A percentile compares a stretch with the other conserved stretches of the same genome.
Evolutionary conservation across 495 filamentous ascomycete species (phyloP).

Genomic region (Penicillium herquei): DNA sequence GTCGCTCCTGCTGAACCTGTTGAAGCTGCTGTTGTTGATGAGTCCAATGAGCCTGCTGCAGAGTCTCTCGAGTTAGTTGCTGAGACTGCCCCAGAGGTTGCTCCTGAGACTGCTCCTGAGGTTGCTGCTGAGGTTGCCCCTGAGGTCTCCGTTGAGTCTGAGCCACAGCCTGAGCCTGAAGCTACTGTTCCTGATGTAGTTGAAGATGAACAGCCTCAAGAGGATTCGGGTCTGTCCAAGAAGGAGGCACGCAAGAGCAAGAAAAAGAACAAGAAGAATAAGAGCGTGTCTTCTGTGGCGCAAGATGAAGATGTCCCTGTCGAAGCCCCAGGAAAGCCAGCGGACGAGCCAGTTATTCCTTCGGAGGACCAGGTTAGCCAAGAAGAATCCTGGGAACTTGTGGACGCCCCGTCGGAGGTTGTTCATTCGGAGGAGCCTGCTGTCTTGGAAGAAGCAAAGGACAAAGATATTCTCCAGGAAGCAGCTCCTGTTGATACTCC

Average conservation of each 20-base stretch:
- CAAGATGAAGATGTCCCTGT: not conserved
- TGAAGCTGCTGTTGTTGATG: not conserved
- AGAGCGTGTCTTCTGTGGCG: constrained; percentile 13
- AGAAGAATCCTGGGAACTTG: not conserved
- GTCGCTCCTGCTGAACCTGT: not conserved
- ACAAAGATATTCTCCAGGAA: constrained; percentile 8
- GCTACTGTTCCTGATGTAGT: not conserved
- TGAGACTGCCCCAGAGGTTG: not conserved
- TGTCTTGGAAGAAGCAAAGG: not conserved
- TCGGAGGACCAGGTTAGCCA: not conserved
- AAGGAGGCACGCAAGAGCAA: constrained; percentile 38
- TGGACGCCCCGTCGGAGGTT: too few relatives aligned
- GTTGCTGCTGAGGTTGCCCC: constrained; percentile 5
- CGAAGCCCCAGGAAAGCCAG: not conserved
- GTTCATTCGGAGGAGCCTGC: not conserved
- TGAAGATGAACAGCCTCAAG: constrained; percentile 11
- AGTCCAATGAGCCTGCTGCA: not conserved
- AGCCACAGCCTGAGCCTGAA: constrained; percentile 1
- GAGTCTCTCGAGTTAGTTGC: not conserved
- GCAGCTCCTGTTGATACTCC: not conserved
- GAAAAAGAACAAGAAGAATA: constrained; percentile 36
- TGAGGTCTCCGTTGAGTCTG: constrained; percentile 4
- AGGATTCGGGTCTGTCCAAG: constrained; percentile 25
- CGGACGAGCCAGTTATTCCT: not conserved
- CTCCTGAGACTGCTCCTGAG: constrained; percentile 5